Evolutionary conservation across 192 early-diverging fungal genomes (phyloP).

Genomic region (Linnemannia schmuckeri): DNA sequence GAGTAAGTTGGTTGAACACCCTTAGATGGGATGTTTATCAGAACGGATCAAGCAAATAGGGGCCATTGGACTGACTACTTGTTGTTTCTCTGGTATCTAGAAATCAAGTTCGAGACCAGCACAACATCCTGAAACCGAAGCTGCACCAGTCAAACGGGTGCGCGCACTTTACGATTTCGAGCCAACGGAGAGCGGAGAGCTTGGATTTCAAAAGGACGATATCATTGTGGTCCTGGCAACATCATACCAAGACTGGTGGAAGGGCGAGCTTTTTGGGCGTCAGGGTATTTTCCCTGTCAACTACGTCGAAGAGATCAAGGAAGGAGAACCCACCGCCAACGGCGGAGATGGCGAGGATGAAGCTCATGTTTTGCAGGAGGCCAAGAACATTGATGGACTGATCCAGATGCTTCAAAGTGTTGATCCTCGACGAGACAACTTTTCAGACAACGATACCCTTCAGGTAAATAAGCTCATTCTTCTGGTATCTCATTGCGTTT

Average conservation of each 20-base stretch:
- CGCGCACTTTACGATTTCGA: slow-evolving; percentile 95
- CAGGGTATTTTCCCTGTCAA: slow-evolving; percentile 98
- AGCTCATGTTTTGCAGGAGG: slow-evolving; percentile 76
- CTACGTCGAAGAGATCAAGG: slow-evolving; percentile 87
- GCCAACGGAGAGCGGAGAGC: slow-evolving; percentile 91
- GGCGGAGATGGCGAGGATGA: slow-evolving; percentile 73
- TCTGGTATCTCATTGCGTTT: not conserved
- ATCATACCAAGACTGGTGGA: slow-evolving; percentile 99
- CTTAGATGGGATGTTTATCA: not conserved
- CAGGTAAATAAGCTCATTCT: slow-evolving; percentile 61
- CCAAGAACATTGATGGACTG: slow-evolving; percentile 82
- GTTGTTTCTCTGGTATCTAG: not conserved
- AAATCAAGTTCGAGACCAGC: slow-evolving; percentile 32
- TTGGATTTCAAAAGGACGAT: slow-evolving; percentile 90
- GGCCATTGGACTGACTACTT: not conserved
- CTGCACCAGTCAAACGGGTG: slow-evolving; percentile 79
- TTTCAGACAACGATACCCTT: slow-evolving; percentile 90
- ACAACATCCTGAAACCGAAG: slow-evolving; percentile 38
- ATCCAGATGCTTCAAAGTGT: slow-evolving; percentile 78
- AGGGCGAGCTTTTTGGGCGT: slow-evolving; percentile 87
- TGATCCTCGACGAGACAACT: slow-evolving; percentile 86
- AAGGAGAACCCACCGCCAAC: slow-evolving; percentile 67
- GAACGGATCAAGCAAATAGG: too few relatives aligned
- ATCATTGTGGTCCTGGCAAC: slow-evolving; percentile 92
- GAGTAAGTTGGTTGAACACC: slow-evolving; percentile 18